These are phyloP conservation scores for Lasiodiplodia sp. DNA, from an alignment of 2,329 filamentous ascomycete genomes.

Conservation along the genomic window DNA sequence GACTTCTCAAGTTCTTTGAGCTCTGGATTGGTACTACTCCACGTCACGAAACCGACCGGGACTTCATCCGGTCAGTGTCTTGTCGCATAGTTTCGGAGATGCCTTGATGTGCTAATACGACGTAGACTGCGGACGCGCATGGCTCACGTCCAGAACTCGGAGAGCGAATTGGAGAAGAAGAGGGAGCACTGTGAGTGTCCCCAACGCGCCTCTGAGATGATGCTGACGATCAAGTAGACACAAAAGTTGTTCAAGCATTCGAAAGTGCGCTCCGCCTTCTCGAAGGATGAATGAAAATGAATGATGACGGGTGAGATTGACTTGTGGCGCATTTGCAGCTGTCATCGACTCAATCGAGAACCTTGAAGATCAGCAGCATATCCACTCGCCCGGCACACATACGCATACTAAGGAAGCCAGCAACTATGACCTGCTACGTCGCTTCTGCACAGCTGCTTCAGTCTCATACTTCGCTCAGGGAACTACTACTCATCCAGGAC, in stretches of 20 bases:
- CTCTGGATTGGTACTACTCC: constrained; percentile 79
- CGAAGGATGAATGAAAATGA: constrained; percentile 32
- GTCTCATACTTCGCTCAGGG: background rate
- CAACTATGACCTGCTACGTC: background rate
- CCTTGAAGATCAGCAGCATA: background rate
- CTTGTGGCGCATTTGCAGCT: background rate
- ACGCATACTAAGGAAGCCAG: background rate
- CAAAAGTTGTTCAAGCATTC: constrained; percentile 56
- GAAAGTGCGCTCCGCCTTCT: constrained; percentile 58
- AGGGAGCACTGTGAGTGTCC: constrained; percentile 77
- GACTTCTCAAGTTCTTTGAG: constrained; percentile 75
- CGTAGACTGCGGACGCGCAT: constrained; percentile 78
- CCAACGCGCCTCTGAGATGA: background rate
- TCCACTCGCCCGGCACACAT: background rate
- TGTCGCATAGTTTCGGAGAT: background rate
- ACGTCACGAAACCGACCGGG: constrained; percentile 76
- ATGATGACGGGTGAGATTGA: background rate
- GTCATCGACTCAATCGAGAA: background rate
- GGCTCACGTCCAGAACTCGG: constrained; percentile 76
- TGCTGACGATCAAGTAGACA: constrained; percentile 42
- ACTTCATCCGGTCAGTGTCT: constrained; percentile 71
- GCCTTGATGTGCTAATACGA: background rate
- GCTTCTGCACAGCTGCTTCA: background rate
- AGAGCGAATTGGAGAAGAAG: constrained; percentile 74
- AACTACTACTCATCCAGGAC: background rate